Conservation (phyloP, 73 alveolate species). For the Diophrys sp. region DNA sequence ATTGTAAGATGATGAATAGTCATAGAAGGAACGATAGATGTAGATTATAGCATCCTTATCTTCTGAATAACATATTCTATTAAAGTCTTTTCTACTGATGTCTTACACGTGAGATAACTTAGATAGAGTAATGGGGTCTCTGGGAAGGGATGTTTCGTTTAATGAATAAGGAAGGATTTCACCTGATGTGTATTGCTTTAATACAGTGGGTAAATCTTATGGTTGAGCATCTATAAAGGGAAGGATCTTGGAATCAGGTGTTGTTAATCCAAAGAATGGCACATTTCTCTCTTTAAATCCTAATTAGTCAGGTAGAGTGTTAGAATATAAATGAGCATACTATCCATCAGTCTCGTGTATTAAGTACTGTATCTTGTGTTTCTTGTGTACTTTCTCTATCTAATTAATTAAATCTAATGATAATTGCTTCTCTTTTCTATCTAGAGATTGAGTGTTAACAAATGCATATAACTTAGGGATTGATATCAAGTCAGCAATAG, state of each 20-base stretch:
- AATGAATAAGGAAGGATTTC: not conserved
- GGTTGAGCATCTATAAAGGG: not conserved
- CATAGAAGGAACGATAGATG: not conserved
- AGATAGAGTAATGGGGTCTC: not conserved
- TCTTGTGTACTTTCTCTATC: not conserved
- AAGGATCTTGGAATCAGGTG: not conserved
- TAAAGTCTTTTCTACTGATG: not conserved
- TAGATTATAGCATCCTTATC: not conserved
- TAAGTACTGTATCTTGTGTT: not conserved
- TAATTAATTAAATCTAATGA: not conserved
- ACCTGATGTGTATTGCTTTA: too few species aligned
- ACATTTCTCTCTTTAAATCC: not conserved
- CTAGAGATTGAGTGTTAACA: not conserved
- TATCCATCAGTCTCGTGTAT: not conserved
- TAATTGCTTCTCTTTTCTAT: not conserved
- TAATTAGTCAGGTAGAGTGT: not conserved
- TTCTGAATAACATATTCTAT: not conserved
- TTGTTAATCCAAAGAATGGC: not conserved
- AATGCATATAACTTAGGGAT: not conserved
- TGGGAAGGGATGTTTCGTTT: not conserved
- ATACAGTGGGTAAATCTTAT: not conserved
- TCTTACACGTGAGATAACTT: not conserved
- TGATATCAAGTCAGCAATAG: too few species aligned
- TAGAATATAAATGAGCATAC: not conserved
- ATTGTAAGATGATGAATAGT: not conserved